phyloP scores from a whole-genome alignment of 805 yeast genomes.

The Alloascoidea africana region DNA sequence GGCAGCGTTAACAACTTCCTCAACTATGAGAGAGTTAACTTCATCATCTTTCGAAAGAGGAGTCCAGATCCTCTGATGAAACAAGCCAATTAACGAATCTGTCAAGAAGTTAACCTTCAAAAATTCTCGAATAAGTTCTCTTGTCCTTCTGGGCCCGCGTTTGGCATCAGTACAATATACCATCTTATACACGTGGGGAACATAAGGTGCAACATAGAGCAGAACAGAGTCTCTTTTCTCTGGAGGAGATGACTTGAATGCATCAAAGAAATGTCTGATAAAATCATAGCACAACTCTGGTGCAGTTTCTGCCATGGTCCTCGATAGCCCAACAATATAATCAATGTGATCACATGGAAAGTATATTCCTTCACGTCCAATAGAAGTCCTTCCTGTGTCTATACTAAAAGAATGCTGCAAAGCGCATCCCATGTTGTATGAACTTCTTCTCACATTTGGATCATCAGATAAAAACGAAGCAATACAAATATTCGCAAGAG shows the following conservation, averaged over 20 bases:
- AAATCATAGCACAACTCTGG: slow-evolving; percentile 51
- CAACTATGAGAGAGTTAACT: slow-evolving; percentile 41
- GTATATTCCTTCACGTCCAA: slow-evolving; percentile 40
- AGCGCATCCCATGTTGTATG: slow-evolving; percentile 48
- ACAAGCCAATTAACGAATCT: slow-evolving; percentile 12
- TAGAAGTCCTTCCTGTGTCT: slow-evolving; percentile 40
- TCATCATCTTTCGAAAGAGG: slow-evolving; percentile 45
- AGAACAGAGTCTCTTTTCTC: slow-evolving; percentile 25
- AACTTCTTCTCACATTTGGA: slow-evolving; percentile 42
- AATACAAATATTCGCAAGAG: slow-evolving; percentile 46
- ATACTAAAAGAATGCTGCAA: slow-evolving; percentile 44
- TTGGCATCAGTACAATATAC: slow-evolving; percentile 32
- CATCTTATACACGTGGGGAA: slow-evolving; percentile 42
- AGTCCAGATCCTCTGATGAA: slow-evolving; percentile 37
- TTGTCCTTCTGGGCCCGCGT: slow-evolving; percentile 43
- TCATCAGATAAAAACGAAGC: slow-evolving; percentile 52
- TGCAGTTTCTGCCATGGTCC: slow-evolving; percentile 34
- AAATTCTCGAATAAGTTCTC: slow-evolving; percentile 45
- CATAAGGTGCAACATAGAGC: slow-evolving; percentile 37
- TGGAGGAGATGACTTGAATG: slow-evolving; percentile 18
- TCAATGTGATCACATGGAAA: slow-evolving; percentile 56
- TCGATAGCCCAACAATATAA: slow-evolving; percentile 41
- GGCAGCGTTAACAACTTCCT: slow-evolving; percentile 61
- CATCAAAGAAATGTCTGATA: slow-evolving; percentile 30
- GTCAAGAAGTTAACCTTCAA: slow-evolving; percentile 47